Conservation (phyloP, 768 basidiomycete genomes). For the Kwoniella botswanensis region DNA sequence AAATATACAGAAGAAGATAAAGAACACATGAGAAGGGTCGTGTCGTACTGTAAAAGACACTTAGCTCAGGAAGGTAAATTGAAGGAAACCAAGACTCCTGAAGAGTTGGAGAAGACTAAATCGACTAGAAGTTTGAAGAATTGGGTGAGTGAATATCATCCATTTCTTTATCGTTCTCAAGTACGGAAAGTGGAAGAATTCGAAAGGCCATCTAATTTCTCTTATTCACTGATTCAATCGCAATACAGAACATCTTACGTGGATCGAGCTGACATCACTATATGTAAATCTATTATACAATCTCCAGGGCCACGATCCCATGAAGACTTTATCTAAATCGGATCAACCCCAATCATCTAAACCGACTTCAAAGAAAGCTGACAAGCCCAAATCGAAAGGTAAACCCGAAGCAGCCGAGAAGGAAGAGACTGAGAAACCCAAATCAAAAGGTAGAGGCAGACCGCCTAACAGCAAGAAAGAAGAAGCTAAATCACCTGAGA, state of each 20-base stretch:
- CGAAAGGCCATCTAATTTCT: background rate
- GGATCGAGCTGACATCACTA: conserved; percentile 1
- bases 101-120: conserved; percentile 63
- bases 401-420: conserved; percentile 1
- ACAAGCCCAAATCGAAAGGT: conserved; percentile 25
- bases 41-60: conserved; percentile 58
- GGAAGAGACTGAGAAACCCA: conserved; percentile 33
- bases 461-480: conserved; percentile 9
- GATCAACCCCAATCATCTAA: conserved; percentile 20
- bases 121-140: conserved; percentile 56
- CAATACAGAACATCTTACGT: background rate
- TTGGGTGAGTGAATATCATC: conserved; percentile 44
- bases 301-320: conserved; percentile 52
- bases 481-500: conserved; percentile 1
- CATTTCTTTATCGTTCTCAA: background rate
- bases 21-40: conserved; percentile 58
- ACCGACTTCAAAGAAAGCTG: conserved; percentile 28
- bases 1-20: conserved; percentile 60
- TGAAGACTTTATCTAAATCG: conserved; percentile 39
- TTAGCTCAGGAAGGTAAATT: conserved; percentile 61
- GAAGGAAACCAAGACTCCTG: conserved; percentile 70
- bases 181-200: background rate
- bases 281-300: background rate
- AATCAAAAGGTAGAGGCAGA: conserved; percentile 19
- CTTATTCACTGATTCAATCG: background rate